Evolutionary conservation across 805 yeast species (phyloP).

Genomic region (Metschnikowia lochheadii): DNA sequence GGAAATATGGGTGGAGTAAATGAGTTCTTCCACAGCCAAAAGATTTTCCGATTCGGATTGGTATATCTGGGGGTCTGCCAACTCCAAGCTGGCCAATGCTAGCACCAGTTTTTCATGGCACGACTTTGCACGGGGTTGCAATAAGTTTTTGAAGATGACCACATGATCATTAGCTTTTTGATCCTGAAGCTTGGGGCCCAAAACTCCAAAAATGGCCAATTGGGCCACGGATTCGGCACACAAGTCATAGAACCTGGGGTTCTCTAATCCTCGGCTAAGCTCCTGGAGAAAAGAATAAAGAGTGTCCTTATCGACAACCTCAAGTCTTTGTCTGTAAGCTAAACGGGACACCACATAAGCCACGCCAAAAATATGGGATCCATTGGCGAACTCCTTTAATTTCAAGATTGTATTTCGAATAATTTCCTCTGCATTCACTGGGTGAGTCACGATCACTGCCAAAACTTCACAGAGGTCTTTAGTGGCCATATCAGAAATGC

Average conservation of each 20-base stretch:
- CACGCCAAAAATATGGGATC: slow-evolving; percentile 23
- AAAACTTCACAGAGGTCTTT: slow-evolving; percentile 39
- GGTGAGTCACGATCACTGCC: slow-evolving; percentile 49
- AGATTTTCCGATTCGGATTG: slow-evolving; percentile 16
- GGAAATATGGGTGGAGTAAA: slow-evolving; percentile 57
- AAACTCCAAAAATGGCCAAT: slow-evolving; percentile 42
- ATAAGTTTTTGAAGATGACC: slow-evolving; percentile 15
- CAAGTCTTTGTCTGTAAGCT: slow-evolving; percentile 23
- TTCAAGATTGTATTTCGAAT: background rate
- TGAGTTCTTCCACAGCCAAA: slow-evolving; percentile 35
- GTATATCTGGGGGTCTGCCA: slow-evolving; percentile 26
- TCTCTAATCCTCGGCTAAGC: slow-evolving; percentile 17
- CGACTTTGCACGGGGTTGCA: slow-evolving; percentile 45
- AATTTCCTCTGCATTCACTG: slow-evolving; percentile 13
- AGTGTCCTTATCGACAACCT: background rate
- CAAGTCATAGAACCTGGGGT: slow-evolving; percentile 19
- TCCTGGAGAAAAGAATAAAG: slow-evolving; percentile 12
- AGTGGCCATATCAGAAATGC: slow-evolving; percentile 21
- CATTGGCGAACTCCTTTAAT: background rate
- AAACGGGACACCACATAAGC: slow-evolving; percentile 49
- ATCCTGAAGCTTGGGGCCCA: slow-evolving; percentile 33
- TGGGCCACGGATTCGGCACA: slow-evolving; percentile 42
- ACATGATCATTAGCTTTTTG: slow-evolving; percentile 14
- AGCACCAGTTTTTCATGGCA: slow-evolving; percentile 57
- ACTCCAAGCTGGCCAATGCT: slow-evolving; percentile 52